Base-by-base conservation (phyloP, 2,329 filamentous ascomycete species). In the Aureobasidium sp. region DNA sequence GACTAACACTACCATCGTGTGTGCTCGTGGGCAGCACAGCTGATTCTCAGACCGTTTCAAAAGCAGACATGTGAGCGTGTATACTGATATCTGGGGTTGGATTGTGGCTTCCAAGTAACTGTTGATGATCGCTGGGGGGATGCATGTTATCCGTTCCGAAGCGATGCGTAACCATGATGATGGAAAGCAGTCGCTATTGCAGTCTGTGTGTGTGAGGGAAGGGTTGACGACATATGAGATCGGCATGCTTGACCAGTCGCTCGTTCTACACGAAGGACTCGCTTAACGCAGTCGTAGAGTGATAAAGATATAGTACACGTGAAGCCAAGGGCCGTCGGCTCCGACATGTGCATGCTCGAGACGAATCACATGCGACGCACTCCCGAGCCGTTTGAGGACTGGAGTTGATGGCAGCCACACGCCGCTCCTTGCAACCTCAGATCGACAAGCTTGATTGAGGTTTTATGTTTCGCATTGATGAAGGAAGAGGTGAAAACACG, bases 381-480 rank as follows among this genome's bases (percentile, higher is more conserved):
- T 62, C 25, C 23, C 45, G 36, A 62, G 59, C 59, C 59, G 59
- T 53, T 62, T 51, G 33, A 31, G 42, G 43, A 61, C 43, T 23
- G 33, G 33, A 50, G 25, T 51, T 43, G 59, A 62, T 62, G 43
- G 47, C 59, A 42, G 59, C 47, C 59, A 53, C 47, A 62, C 38
- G 15, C 25, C 42, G 31, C 36, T 48, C 38, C 20, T 33, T 31
- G 4, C 42, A 53, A 36, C 33, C 13, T 43, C 36, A 20, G 59
- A 53, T 62, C 47, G 47, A 18, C 59, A 25, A 33, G 25, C 18
- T 53, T 31, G 36, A 23, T 53, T 33, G 25, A 20, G n/a, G 23
- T 16, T 62, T 62, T 53, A 53, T 62, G 59, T 62, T 62, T 62
- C 59, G 59, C 23, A 53, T 62, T 62, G 38, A 62, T 51, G 42